A percentile compares a stretch with the other conserved stretches of the same genome.
phyloP scores from a whole-genome alignment of 352 stramenopile species.

The Globisporangium heterothallicum region DNA sequence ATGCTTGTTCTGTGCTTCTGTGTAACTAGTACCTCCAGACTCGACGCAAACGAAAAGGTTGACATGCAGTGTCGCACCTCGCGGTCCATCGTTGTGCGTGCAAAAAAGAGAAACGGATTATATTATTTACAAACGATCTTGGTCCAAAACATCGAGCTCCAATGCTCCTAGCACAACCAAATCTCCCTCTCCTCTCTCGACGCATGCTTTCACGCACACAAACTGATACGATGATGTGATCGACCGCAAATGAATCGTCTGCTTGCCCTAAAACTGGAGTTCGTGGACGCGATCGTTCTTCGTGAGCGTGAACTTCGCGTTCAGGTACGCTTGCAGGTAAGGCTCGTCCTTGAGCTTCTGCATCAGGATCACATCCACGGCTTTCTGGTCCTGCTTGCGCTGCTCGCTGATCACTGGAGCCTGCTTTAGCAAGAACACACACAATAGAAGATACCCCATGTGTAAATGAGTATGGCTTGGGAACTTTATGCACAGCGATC shows the following conservation, averaged over 20 bases:
- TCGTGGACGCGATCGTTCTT: slow-evolving; percentile 98
- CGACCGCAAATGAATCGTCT: too few species aligned
- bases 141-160: background rate
- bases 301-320: slow-evolving; percentile 96
- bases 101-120: background rate
- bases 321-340: slow-evolving; percentile 98
- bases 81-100: too few species aligned
- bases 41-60: slow-evolving; percentile 16
- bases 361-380: slow-evolving; percentile 91
- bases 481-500: slow-evolving; percentile 89
- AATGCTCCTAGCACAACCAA: background rate
- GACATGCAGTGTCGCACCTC: too few species aligned
- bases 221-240: too few species aligned
- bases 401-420: slow-evolving; percentile 93
- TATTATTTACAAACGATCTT: background rate
- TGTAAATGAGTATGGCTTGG: slow-evolving; percentile 19
- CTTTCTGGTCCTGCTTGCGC: slow-evolving; percentile 98
- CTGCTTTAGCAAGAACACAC: slow-evolving; percentile 28
- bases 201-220: too few species aligned
- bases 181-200: background rate
- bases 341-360: slow-evolving; percentile 83
- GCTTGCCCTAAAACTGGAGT: slow-evolving; percentile 97
- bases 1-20: background rate
- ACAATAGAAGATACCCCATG: slow-evolving; percentile 19
- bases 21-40: slow-evolving; percentile 33